These are phyloP conservation scores for Yamadazyma sp. DNA, from an alignment of 805 yeast genomes.

Conservation along the genomic window DNA sequence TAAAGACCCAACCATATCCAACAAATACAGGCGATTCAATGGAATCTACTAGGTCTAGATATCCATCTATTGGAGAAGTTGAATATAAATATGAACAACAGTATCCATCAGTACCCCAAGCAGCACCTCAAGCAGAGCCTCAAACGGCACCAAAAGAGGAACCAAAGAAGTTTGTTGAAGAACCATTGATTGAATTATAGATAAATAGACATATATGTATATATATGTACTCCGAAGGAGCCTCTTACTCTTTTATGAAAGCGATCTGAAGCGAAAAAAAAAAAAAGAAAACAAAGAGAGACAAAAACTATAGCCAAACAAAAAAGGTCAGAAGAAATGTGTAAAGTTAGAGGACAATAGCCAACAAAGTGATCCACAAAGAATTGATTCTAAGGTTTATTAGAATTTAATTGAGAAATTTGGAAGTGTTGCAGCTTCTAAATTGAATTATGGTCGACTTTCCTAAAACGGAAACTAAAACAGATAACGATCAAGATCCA, in stretches of 20 bases:
- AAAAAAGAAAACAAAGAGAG: no score
- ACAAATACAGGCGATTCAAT: constrained; percentile 8
- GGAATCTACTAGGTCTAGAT: constrained; percentile 12
- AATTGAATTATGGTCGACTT: neutral
- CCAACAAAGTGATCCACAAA: no score
- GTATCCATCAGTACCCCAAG: neutral
- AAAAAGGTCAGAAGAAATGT: no score
- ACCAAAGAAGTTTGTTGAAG: constrained; percentile 16
- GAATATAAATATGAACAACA: constrained; percentile 2
- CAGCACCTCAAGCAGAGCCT: neutral
- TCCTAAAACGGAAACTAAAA: constrained; percentile 1
- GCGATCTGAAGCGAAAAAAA: no score
- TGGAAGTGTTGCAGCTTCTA: no score
- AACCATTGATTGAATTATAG: constrained; percentile 40
- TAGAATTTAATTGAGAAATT: no score
- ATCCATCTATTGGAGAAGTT: constrained; percentile 15
- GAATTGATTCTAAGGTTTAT: no score
- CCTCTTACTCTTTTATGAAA: no score
- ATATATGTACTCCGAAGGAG: no score
- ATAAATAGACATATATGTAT: neutral
- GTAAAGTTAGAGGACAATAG: no score
- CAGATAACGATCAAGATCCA: no score
- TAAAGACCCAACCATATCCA: neutral
- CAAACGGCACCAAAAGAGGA: neutral
- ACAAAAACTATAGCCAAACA: no score